Base-by-base conservation (phyloP, 768 basidiomycete species). In the Leucocoprinus sp. region DNA sequence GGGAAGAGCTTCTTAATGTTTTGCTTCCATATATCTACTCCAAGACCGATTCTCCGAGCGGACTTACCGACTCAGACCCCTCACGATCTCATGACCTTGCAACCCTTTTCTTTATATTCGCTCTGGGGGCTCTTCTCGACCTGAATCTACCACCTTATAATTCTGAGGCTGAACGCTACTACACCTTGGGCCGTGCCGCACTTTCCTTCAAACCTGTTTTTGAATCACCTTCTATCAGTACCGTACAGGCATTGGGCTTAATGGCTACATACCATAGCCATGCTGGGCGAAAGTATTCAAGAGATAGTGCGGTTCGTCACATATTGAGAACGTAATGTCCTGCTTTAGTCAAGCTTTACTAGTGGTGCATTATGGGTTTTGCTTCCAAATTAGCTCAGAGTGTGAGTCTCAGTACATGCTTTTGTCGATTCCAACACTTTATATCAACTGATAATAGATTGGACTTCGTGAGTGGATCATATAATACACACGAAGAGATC, bases 331-430 rank as follows among this genome's bases (percentile, higher is more conserved):
- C 59, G 61, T 57, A 50, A 54, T 7, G 50, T 54, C 23, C 52
- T 59, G n/a, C 48, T 53, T 11, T 54, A 52, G 9, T 62, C 49
- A 52, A 49, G 52, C 29, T 24, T 48, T 45, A 21, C 4, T 19
- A 70, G 64, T 75, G 75, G 75, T 70, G 68, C 45, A 55, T 75
- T 3, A 72, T 74, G 66, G 72, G 75, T 48, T 60, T 77, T 21
- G 72, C 78, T 5, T 66, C 73, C n/a, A 81, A 82, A 57, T 52
- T 80, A 26, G 74, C 75, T 8, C 80, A 81, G 59, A 77, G 74
- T 57, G 68, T 69, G 49, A 34, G 65, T 57, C 5, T 8, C 47
- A 19, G 24, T 50, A 34, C 47, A 29, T 17, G n/a, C n/a, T 17
- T 37, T 33, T 15, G 6, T 26, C 17, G 18, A n/a, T n/a, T n/a